Percentiles rank a stretch among this genome's conserved stretches.
phyloP scores from a whole-genome alignment of 2,329 filamentous ascomycete species.

The Cladosporium phlei region DNA sequence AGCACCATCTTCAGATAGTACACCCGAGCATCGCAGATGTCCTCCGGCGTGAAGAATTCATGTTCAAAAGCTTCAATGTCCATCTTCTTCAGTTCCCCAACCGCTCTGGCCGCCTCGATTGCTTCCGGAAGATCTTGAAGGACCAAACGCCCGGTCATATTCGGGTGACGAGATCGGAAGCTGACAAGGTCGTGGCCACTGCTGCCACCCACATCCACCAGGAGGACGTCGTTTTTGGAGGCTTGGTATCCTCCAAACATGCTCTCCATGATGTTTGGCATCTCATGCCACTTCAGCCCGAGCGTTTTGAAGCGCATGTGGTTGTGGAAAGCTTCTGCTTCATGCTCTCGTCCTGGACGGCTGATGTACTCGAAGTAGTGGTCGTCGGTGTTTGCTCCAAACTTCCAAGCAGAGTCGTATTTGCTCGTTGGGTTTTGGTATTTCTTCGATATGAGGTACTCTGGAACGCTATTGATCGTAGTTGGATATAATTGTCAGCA shows the following conservation, averaged over 20 bases:
- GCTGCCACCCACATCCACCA: conserved; percentile 27
- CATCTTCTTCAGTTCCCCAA: conserved; percentile 10
- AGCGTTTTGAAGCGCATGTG: conserved; percentile 13
- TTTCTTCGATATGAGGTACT: not conserved
- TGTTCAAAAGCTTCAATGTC: conserved; percentile 23
- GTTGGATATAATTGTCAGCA: not conserved
- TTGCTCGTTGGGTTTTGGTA: conserved; percentile 1
- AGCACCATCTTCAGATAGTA: conserved; percentile 18
- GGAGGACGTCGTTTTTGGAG: conserved; percentile 16
- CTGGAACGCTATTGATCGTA: not conserved
- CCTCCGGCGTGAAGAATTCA: conserved; percentile 32
- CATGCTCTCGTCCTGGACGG: not conserved
- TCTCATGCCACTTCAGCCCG: conserved; percentile 9
- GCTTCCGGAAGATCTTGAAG: conserved; percentile 23
- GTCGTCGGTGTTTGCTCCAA: conserved; percentile 2
- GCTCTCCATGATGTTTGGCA: conserved; percentile 7
- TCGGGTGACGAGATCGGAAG: conserved; percentile 16
- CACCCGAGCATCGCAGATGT: conserved; percentile 22
- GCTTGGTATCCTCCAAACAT: not conserved
- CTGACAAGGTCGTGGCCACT: conserved; percentile 21
- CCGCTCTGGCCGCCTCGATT: conserved; percentile 12
- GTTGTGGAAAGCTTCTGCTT: conserved; percentile 9
- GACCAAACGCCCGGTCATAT: conserved; percentile 21
- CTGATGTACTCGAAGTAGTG: conserved; percentile 10
- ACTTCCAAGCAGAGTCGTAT: conserved; percentile 3